Conservation (phyloP, 441 rosid genomes). For the Hura crepitans region DNA sequence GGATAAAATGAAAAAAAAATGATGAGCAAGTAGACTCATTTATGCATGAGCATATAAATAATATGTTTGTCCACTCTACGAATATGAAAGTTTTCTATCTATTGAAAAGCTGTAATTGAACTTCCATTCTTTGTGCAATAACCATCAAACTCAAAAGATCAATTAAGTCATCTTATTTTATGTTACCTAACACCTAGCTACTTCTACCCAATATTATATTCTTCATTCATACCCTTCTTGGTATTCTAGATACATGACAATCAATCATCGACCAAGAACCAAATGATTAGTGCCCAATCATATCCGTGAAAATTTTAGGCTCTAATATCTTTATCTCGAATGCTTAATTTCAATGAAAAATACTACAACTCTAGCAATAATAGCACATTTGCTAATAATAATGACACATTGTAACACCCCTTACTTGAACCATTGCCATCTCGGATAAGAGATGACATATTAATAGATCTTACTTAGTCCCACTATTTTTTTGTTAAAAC, state of each 20-base stretch:
- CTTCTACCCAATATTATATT: conserved; percentile 54
- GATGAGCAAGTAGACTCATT: conserved; percentile 14
- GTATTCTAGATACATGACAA: conserved; percentile 66
- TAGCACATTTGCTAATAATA: conserved; percentile 65
- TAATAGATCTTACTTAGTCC: no score
- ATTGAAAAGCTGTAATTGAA: conserved; percentile 83
- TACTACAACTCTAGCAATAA: conserved; percentile 53
- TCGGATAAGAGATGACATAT: no score
- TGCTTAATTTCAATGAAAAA: conserved; percentile 87
- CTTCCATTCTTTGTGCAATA: conserved; percentile 61
- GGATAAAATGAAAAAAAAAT: conserved; percentile 11
- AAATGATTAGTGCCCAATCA: conserved; percentile 55
- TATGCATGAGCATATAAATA: conserved; percentile 22
- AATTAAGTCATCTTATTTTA: conserved; percentile 71
- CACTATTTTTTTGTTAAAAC: no score
- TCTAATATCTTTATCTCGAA: conserved; percentile 75
- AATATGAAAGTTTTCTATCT: conserved; percentile 38
- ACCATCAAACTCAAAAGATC: conserved; percentile 64
- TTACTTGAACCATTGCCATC: no score
- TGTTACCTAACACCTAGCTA: conserved; percentile 78
- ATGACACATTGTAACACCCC: no score
- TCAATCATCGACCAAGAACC: conserved; percentile 54
- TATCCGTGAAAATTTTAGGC: conserved; percentile 69
- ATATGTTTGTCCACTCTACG: conserved; percentile 14
- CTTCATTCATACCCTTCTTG: conserved; percentile 46